phyloP scores from a whole-genome alignment of 192 early-diverging fungal genomes.

The Neocallimastix lanati region DNA sequence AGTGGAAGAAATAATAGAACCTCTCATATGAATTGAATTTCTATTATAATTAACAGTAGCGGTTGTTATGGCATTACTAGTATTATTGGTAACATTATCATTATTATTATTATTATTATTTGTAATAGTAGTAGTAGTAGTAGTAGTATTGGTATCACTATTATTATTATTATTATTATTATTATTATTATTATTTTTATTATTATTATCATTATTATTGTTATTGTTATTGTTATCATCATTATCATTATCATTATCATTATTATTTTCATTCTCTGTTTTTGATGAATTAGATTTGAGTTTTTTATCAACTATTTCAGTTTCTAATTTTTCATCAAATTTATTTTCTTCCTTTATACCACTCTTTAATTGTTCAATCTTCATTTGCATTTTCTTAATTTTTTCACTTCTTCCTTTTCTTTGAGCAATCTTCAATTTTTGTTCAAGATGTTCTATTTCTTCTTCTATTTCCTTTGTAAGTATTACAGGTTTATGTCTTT shows the following conservation, averaged over 20 bases:
- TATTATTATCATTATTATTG: slow-evolving; percentile 9
- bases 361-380: not conserved
- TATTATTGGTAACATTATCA: too few relatives aligned
- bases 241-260: too few relatives aligned
- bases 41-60: too few relatives aligned
- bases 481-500: slow-evolving; percentile 12
- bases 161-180: too few relatives aligned
- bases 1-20: slow-evolving; percentile 3
- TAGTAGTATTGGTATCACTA: too few relatives aligned
- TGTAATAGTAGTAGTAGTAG: too few relatives aligned
- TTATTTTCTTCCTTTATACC: slow-evolving; percentile 1
- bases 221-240: slow-evolving; percentile 9
- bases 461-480: slow-evolving; percentile 65
- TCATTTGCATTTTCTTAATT: slow-evolving; percentile 44
- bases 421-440: slow-evolving; percentile 90
- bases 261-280: slow-evolving; percentile 30
- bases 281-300: slow-evolving; percentile 16
- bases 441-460: slow-evolving; percentile 87
- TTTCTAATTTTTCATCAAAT: not conserved
- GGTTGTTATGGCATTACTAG: too few relatives aligned
- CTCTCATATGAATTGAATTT: not conserved
- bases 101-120: too few relatives aligned
- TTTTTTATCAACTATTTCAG: not conserved
- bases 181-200: too few relatives aligned
- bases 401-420: slow-evolving; percentile 72